These are phyloP conservation scores for Metarhizium sp. DNA, from an alignment of 2,329 filamentous ascomycete species.

Conservation along the genomic window DNA sequence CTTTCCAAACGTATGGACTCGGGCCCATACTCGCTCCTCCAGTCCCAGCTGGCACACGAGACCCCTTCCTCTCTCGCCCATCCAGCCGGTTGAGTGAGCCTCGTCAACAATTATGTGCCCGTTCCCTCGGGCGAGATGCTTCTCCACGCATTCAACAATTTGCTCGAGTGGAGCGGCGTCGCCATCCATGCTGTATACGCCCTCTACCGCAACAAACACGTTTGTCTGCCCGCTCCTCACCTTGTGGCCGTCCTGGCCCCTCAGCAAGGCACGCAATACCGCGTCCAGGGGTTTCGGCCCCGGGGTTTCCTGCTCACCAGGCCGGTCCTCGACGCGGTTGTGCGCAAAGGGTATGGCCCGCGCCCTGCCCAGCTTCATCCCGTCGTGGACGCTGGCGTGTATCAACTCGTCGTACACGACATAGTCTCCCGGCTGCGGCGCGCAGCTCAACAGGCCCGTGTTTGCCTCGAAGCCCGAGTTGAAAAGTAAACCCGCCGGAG, in stretches of 20 bases:
- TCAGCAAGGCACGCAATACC: slow-evolving; percentile 20
- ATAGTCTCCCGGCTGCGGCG: slow-evolving; percentile 50
- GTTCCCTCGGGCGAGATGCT: slow-evolving; percentile 45
- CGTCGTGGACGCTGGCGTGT: slow-evolving; percentile 71
- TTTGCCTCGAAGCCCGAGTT: slow-evolving; percentile 60
- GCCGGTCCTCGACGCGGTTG: slow-evolving; percentile 32
- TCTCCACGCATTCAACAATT: slow-evolving; percentile 49
- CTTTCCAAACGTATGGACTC: slow-evolving; percentile 59
- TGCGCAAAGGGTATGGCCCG: slow-evolving; percentile 44
- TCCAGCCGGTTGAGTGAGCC: slow-evolving; percentile 55
- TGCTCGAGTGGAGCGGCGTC: slow-evolving; percentile 56
- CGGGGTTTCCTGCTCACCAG: background rate
- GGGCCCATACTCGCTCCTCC: slow-evolving; percentile 44
- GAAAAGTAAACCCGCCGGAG: slow-evolving; percentile 38
- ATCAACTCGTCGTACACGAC: slow-evolving; percentile 68
- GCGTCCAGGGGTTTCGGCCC: slow-evolving; percentile 14
- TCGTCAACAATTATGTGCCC: slow-evolving; percentile 58
- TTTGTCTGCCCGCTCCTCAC: slow-evolving; percentile 32
- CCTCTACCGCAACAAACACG: slow-evolving; percentile 61
- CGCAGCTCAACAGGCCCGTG: slow-evolving; percentile 49
- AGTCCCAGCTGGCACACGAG: slow-evolving; percentile 48
- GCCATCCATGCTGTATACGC: slow-evolving; percentile 77
- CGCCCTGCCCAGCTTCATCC: slow-evolving; percentile 58
- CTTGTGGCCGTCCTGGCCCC: slow-evolving; percentile 20
- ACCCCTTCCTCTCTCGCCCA: slow-evolving; percentile 47